Conservation (phyloP, 345 rosid species). For the Murraya koenigii region DNA sequence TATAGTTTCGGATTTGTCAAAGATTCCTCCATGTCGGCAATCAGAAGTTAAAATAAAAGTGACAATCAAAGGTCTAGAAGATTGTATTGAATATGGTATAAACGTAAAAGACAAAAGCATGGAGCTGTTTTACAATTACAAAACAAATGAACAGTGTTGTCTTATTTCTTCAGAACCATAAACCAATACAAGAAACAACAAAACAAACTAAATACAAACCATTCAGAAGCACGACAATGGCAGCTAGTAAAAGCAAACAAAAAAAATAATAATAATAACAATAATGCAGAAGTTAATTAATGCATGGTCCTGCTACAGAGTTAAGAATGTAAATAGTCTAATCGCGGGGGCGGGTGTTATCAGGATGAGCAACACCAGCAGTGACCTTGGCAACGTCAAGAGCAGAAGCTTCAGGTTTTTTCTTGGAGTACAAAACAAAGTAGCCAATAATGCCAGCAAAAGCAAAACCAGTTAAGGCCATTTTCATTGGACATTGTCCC, state of each 20-base stretch:
- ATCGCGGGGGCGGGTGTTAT: constrained; percentile 44
- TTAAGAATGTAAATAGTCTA: not conserved
- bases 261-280: not conserved
- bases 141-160: not conserved
- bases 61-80: too few species aligned
- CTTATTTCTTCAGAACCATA: not conserved
- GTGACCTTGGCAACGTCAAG: constrained; percentile 69
- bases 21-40: too few species aligned
- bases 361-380: constrained; percentile 37
- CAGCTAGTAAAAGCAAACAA: not conserved
- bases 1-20: too few species aligned
- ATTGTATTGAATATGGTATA: too few species aligned
- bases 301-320: not conserved
- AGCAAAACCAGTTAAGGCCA: constrained; percentile 42
- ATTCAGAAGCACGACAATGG: not conserved
- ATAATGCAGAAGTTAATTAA: not conserved
- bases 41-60: too few species aligned
- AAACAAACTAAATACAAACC: not conserved
- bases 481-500: constrained; percentile 36
- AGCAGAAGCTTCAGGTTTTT: constrained; percentile 59
- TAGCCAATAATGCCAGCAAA: constrained; percentile 44
- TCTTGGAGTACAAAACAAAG: constrained; percentile 48
- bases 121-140: too few species aligned
- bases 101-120: too few species aligned
- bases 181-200: not conserved